Evolutionary conservation across 768 basidiomycete species (phyloP), one percentile per base, ranked within the genome.

Genomic region (Sporobolomyces roseus): DNA sequence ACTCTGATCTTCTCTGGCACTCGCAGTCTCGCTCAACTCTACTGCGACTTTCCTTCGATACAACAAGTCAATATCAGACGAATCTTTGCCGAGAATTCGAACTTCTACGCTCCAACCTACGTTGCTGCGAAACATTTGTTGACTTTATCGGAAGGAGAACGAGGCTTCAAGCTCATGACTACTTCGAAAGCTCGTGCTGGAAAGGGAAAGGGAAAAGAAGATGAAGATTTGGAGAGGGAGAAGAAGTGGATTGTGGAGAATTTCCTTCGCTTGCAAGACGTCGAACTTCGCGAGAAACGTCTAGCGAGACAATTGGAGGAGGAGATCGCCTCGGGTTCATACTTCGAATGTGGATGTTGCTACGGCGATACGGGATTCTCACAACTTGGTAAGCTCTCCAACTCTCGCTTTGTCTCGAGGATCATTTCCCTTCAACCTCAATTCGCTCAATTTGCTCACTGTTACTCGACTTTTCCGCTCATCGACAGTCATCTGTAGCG

Each of bases 271-370:
- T 60, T 50, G 55, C 23, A 49, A 25, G 38, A 60, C 25, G 48
- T 50, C 27, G 33, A 65, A 27, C 43, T 53, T 10, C 62, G 67
- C 13, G 53, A 12, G 3, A 17, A 9, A 14, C 2, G 9, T n/a
- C 13, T 32, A 17, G 50, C 35, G n/a, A 65, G 63, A 45, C 17
- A 36, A 33, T 53, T 50, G 33, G 66, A 73, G 56, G 66, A 55
- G 4, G 71, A 71, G 32, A 53, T 63, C 38, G 56, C 54, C 6
- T 43, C 63, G 4, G 71, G 71, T 25, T 43, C 50, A 2, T 63
- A 63, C 32, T 65, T 74, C 63, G 73, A 74, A 38, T 76, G 75
- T 53, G 75, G 75, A 0, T 76, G 75, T 53, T 76, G 75, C 68
- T 76, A 71, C 55, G 33, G 49, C 27, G 73, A 74, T 12, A 53